Evolutionary conservation across 1,284 basidiomycete species (phyloP), one percentile per base, ranked within the genome.

Genomic region (Ganoderma resinaceum): DNA sequence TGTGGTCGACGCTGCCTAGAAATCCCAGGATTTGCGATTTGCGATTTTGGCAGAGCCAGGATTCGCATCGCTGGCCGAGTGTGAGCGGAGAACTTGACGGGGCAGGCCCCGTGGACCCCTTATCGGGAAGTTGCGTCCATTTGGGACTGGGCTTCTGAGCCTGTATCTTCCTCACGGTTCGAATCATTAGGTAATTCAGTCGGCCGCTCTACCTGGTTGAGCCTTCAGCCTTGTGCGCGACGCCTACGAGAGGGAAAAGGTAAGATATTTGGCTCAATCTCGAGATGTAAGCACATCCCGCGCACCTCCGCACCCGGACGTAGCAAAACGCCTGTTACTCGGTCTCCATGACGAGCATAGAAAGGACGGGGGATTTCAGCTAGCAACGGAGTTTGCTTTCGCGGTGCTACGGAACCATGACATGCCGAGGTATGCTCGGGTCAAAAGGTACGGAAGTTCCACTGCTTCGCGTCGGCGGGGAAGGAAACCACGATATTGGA

Each of bases 31-130:
- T 71, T 71, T 65, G 67, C 67, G 66, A 43, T 61, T 62, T 53
- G 58, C 63, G 66, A 43, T 61, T 62, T 53, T 62, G 57, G 14
- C 57, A 63, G 64, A 62, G 49, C 46, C 46, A 37, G 2, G 67
- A 72, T 70, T 69, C 61, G 49, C 71, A 61, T 42, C 60, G 43
- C 57, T 61, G 33, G 62, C 71, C 71, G 71, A 31, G 65, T 72
- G 71, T 9, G 71, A 72, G 67, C 71, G 71, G 65, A 20, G 43
- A 46, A 53, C n/a, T n/a, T n/a, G n/a, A n/a, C n/a, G 14, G 52
- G 16, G 7, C 9, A 20, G 29, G 52, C 29, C 49, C 9, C 49
- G 52, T 31, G 52, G 26, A 8, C 29, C 29, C 52, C 26, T 23
- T 53, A 53, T 31, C 6, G 6, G 52, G 52, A 11, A 53, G 7